Base-by-base conservation (phyloP, 2,329 filamentous ascomycete genomes). In the Botrytis tulipae region DNA sequence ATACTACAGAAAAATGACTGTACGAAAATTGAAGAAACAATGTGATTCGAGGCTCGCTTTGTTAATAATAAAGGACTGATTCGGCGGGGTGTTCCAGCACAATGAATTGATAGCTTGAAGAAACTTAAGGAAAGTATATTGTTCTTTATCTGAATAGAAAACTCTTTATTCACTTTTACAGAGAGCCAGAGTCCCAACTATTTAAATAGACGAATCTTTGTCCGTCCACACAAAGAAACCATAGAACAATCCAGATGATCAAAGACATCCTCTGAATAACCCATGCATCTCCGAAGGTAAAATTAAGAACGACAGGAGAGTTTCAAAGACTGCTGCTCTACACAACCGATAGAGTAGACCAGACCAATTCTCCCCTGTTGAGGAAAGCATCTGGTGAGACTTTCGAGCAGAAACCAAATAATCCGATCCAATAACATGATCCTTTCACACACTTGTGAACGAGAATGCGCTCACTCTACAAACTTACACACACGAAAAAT, bases 21-120 rank as follows among this genome's bases (percentile, higher is more conserved):
- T 40, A 60, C 40, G n/a, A 37, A 29, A 60, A 68, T n/a, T 40
- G n/a, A 60, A 25, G 16, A 59, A 69, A 68, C 40, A 60, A 59
- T 46, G 18, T 40, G 46, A 68, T 57, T 57, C 40, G n/a, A n/a
- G 22, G 25, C 40, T 42, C n/a, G 12, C 62, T 57, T 32, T 67
- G 46, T 42, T 9, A n/a, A 48, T 7, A 48, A 67, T 25, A 68
- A 60, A 68, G 44, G 37, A 59, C 35, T 60, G 37, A 37, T n/a
- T 46, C 12, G 29, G 44, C 25, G 40, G 32, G 32, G 32, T 35
- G 51, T 60, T 25, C 51, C 40, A 37, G 61, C 16, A 72, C 61
- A 51, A 68, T 32, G 25, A 68, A 29, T 35, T 2, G 32, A 32
- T 68, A 25, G 57, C 12, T 51, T 25, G n/a, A 66, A 51, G 37